A percentile compares a stretch with the other conserved stretches of the same genome.
These are phyloP conservation scores for Brassica napus DNA, from an alignment of 345 rosid genomes.

Conservation along the genomic window Da-Ae NC_063440.1:1362501-1363000, in stretches of 20 bases:
- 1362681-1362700: slow-evolving; percentile 4
- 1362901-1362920: slow-evolving; percentile 11
- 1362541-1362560: slow-evolving; percentile 22
- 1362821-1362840: slow-evolving; percentile 24
- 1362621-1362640: slow-evolving; percentile 24
- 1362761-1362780: slow-evolving; percentile 21
- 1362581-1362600: slow-evolving; percentile 33
- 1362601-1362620: slow-evolving; percentile 19
- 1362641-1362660: slow-evolving; percentile 20
- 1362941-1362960: not conserved
- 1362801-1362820: slow-evolving; percentile 22
- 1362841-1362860: slow-evolving; percentile 21
- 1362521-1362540: not conserved
- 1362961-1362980: not conserved
- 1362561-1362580: slow-evolving; percentile 27
- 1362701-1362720: slow-evolving; percentile 8
- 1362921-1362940: not conserved
- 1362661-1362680: not conserved
- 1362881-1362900: slow-evolving; percentile 28
- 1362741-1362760: slow-evolving; percentile 1
- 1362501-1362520: not conserved
- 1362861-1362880: not conserved
- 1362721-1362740: slow-evolving; percentile 21
- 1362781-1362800: slow-evolving; percentile 29
- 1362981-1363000: no score